Evolutionary conservation across 2,329 filamentous ascomycete genomes (phyloP), one percentile per base, ranked within the genome.

Genomic region (Fusarium subtropicale): DNA sequence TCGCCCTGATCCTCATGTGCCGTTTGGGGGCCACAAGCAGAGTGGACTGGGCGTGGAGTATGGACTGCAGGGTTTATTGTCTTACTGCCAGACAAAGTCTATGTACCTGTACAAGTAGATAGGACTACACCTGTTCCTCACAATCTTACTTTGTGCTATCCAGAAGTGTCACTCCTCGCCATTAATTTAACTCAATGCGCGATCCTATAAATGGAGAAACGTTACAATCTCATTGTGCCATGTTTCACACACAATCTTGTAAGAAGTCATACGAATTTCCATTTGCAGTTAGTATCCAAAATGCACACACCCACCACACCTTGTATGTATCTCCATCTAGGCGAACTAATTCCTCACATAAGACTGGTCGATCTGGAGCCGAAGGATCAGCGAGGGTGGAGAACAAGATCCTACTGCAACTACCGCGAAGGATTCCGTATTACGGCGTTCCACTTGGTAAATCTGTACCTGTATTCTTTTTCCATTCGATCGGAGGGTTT

Each of bases 1-100:
- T 15, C 50, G 52, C 16, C 50, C 51, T 20, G 50, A 54, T 26
- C 31, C 56, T 30, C 18, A 38, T 30, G 56, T 59, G 24, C 56
- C 56, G 33, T 59, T 59, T 31, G 56, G 56, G 4, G 56, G 56
- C 1, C 56, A 56, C 26, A 59, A 59, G 51, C 51, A 55, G 26
- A 59, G 56, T 24, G 56, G 56, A 8, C 28, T 59, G 8, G 56
- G 56, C 2, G 39, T 44, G 38, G 56, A 59, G 39, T 59, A 45
- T 26, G 56, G 56, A n/a, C 2, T 59, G 39, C 31, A 36, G 10
- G 56, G 56, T 13, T 56, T 59, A 20, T 26, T 56, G 4, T 22
- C 54, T 16, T 56, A 51, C 54, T 56, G 54, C 13, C 54, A 56
- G 45, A 41, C 34, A 1, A 56, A 56, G 18, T 51, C 54, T 9